A percentile compares a stretch with the other conserved stretches of the same genome.
Conservation (phyloP, 2,329 filamentous ascomycete species). For the Akanthomyces lecanii region DNA sequence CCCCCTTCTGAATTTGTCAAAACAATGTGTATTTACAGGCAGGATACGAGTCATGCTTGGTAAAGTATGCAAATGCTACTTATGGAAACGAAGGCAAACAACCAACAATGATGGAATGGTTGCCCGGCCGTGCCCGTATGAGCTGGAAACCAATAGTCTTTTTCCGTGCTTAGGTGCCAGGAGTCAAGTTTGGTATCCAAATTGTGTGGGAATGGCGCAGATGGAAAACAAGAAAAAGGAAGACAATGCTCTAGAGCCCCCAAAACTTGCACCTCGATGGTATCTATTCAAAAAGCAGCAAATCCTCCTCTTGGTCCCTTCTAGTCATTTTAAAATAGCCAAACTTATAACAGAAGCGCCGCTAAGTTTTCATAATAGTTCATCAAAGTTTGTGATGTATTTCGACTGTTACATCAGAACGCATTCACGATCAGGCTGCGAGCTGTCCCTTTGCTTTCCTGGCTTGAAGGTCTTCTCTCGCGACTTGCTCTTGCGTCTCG, state of each 20-base stretch:
- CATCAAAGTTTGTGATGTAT: not conserved
- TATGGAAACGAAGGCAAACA: not conserved
- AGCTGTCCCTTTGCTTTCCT: conserved; percentile 21
- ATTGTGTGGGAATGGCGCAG: not conserved
- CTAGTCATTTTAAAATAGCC: not conserved
- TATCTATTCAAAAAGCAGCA: conserved; percentile 2
- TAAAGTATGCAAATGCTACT: not conserved
- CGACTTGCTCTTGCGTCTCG: conserved; percentile 35
- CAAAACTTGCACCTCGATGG: not conserved
- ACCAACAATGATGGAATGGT: not conserved
- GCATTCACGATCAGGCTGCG: conserved; percentile 45
- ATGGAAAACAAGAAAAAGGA: not conserved
- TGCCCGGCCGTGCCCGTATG: not conserved
- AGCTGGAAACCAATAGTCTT: not conserved
- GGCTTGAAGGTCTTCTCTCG: conserved; percentile 37
- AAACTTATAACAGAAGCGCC: not conserved
- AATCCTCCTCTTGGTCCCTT: not conserved
- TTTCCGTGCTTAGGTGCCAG: not conserved
- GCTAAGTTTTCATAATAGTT: not conserved
- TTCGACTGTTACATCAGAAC: conserved; percentile 38
- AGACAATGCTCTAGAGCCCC: not conserved
- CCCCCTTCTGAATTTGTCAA: not conserved
- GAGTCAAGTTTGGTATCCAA: conserved; percentile 1
- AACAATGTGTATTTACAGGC: not conserved
- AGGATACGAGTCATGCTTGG: not conserved